These are phyloP conservation scores for Immersiporthe knoxdaviesiana DNA, from an alignment of 2,329 filamentous ascomycete genomes.

Conservation along the genomic window DNA sequence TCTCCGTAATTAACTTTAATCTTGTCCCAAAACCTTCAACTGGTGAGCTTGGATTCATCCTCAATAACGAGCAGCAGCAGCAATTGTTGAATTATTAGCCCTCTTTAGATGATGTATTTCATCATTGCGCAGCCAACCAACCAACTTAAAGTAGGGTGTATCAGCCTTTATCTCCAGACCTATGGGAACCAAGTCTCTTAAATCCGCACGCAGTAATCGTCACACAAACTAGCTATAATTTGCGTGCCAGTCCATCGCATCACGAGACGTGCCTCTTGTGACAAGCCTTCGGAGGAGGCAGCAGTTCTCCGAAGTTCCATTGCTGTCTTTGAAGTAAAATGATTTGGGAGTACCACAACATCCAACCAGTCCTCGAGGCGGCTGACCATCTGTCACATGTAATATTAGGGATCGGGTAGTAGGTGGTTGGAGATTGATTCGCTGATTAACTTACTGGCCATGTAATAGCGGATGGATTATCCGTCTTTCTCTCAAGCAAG, in stretches of 20 bases:
- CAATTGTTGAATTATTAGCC: too few relatives aligned
- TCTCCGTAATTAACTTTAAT: too few relatives aligned
- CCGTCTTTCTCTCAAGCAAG: neutral
- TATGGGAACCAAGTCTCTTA: neutral
- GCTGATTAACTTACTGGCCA: too few relatives aligned
- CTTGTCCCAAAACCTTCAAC: neutral
- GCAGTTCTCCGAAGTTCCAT: neutral
- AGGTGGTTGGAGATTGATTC: too few relatives aligned
- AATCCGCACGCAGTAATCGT: neutral
- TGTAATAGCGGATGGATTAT: neutral
- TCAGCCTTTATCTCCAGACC: conserved; percentile 3
- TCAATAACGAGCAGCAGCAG: neutral
- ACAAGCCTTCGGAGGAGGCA: neutral
- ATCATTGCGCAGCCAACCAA: neutral
- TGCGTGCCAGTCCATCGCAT: neutral
- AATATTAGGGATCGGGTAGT: neutral
- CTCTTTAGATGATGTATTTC: neutral
- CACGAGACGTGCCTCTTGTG: neutral
- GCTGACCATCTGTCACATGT: neutral
- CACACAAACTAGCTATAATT: neutral
- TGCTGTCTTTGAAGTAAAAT: neutral
- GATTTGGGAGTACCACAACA: neutral
- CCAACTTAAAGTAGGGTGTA: neutral
- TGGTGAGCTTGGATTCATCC: neutral
- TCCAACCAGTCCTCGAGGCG: neutral